These are phyloP conservation scores for Fusarium staphyleae DNA, from an alignment of 2,329 filamentous ascomycete genomes.

Conservation along the genomic window DNA sequence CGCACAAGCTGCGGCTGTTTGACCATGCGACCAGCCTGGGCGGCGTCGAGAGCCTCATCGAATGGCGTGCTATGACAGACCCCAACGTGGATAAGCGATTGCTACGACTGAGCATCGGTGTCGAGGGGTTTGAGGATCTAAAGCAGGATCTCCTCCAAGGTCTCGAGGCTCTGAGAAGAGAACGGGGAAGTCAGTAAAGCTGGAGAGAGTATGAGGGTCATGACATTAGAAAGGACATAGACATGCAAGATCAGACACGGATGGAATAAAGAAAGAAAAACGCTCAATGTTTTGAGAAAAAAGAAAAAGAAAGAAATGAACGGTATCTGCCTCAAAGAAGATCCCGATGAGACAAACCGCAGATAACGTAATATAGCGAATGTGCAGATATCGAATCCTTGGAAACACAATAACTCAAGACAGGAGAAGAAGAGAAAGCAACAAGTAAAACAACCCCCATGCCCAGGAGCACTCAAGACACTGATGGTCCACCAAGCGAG, in stretches of 20 bases:
- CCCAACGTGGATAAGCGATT: constrained; percentile 72
- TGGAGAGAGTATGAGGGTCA: neutral
- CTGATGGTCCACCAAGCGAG: constrained; percentile 13
- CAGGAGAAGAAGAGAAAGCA: neutral
- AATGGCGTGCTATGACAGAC: constrained; percentile 95
- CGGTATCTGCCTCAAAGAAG: constrained; percentile 2
- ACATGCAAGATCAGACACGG: neutral
- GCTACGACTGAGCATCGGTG: constrained; percentile 82
- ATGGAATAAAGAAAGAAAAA: neutral
- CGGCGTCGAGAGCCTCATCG: constrained; percentile 93
- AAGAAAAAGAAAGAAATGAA: neutral
- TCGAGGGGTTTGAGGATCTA: constrained; percentile 88
- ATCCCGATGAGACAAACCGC: constrained; percentile 2
- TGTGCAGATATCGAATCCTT: too few species aligned
- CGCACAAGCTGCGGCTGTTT: constrained; percentile 81
- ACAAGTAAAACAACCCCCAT: constrained; percentile 3
- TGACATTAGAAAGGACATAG: neutral
- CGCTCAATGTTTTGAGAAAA: neutral
- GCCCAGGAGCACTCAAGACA: constrained; percentile 3
- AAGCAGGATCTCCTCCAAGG: constrained; percentile 74
- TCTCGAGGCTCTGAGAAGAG: constrained; percentile 60
- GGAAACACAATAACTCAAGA: constrained; percentile 2
- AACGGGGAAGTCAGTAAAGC: constrained; percentile 1
- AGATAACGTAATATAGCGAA: neutral
- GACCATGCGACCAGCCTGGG: constrained; percentile 95